Base-by-base conservation (phyloP, 305 asterid species). In the Solanum aculeatissimum region DNA sequence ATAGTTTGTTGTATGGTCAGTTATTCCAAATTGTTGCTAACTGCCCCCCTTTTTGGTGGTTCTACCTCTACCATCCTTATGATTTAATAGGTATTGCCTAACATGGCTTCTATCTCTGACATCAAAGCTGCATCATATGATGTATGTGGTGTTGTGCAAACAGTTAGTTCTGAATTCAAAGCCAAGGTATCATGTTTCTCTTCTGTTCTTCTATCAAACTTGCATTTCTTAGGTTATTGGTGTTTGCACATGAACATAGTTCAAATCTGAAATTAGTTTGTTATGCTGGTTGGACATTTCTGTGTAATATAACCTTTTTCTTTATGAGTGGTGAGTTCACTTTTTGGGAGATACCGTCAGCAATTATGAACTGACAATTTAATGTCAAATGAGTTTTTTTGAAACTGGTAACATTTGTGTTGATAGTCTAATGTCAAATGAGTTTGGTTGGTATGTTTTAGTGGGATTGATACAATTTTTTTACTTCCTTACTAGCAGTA, bases 41-140 rank as follows among this genome's bases (percentile, higher is more conserved):
- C 65, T 53, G 45, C 19, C 65, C 42, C 82, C 19, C 9, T 51
- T 43, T 77, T 77, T 51, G 66, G 65, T 53, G 82, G 82, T 77
- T 29, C 66, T 12, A 32, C 18, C 82, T 54, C 47, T 38, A 29
- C 65, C 82, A 51, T 51, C 27, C 66, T 81, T 58, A 40, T 83
- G 38, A 66, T 81, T 83, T 84, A 49, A 43, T 91, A 96, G 99
- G 98, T 96, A 87, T 88, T 95, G 87, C 99, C 99, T 79, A 96
- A 92, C 89, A 93, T 96, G 97, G 97, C 97, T 88, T 95, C 98
- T 32, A 89, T 95, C 84, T 85, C 84, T 85, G 98, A 96, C 88
- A 93, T 95, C 91, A 95, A 92, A 92, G 97, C 98, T 51, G 90
- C 92, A 86, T 93, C 97, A 25, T 96, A 92, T 90, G 98, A 94